Conservation (phyloP, 2,329 filamentous ascomycete genomes). For the Aspergillus jensenii region DNA sequence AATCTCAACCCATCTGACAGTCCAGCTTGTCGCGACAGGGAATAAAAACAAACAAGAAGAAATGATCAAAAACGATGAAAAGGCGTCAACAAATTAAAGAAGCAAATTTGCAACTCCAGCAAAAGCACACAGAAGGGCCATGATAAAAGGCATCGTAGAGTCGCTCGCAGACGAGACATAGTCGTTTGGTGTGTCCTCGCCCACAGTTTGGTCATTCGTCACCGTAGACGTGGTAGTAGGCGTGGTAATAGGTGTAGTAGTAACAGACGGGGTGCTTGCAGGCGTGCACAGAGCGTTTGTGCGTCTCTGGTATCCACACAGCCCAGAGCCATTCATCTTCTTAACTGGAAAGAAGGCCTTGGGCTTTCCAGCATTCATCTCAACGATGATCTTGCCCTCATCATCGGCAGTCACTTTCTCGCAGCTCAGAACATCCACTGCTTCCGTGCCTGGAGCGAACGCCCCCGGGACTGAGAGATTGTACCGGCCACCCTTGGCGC, state of each 20-base stretch:
- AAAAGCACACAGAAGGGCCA: background rate
- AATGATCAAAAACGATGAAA: slow-evolving; percentile 7
- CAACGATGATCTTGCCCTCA: slow-evolving; percentile 19
- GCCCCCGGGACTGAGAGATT: slow-evolving; percentile 27
- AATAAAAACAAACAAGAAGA: background rate
- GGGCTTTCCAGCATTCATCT: slow-evolving; percentile 28
- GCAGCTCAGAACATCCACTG: slow-evolving; percentile 29
- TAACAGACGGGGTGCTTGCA: background rate
- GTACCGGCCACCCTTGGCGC: slow-evolving; percentile 28
- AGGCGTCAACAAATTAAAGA: background rate
- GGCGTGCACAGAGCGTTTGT: background rate
- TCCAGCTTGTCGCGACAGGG: background rate
- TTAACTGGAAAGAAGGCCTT: slow-evolving; percentile 28
- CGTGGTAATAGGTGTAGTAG: no score
- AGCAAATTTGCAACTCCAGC: background rate
- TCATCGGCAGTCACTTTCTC: slow-evolving; percentile 21
- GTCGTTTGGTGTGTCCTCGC: background rate
- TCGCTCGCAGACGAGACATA: background rate
- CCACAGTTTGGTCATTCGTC: background rate
- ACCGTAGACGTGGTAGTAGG: background rate
- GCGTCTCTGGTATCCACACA: slow-evolving; percentile 22
- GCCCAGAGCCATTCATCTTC: slow-evolving; percentile 25
- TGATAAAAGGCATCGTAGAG: background rate
- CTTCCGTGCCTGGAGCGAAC: slow-evolving; percentile 22
- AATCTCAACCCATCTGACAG: background rate